These are phyloP conservation scores for Rosa lucieae DNA, from an alignment of 306 rosid species.

Conservation along the genomic window DNA sequence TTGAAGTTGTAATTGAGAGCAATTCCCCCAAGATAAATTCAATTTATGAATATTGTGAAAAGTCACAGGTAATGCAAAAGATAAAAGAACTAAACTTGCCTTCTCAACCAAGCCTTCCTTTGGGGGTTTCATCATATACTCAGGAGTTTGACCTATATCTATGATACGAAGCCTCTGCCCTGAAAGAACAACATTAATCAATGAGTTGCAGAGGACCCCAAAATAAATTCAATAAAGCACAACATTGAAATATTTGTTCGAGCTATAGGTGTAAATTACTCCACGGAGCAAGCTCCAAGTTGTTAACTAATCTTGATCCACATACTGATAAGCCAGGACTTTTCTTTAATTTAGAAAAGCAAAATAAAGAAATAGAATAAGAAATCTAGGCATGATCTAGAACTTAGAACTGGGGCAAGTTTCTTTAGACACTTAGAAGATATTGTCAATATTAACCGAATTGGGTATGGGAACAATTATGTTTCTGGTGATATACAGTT, in stretches of 20 bases:
- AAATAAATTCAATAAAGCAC: background rate
- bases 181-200: slow-evolving; percentile 31
- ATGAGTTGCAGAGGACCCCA: background rate
- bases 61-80: background rate
- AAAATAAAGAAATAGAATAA: background rate
- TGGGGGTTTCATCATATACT: slow-evolving; percentile 57
- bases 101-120: slow-evolving; percentile 75
- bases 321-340: background rate
- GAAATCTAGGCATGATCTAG: background rate
- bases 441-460: background rate
- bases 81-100: slow-evolving; percentile 33
- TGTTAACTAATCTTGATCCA: slow-evolving; percentile 6
- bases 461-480: background rate
- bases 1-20: background rate
- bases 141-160: slow-evolving; percentile 42
- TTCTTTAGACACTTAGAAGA: background rate
- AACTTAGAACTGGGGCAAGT: background rate
- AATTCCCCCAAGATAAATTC: background rate
- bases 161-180: slow-evolving; percentile 42
- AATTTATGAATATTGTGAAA: slow-evolving; percentile 2
- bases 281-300: background rate
- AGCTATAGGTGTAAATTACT: background rate
- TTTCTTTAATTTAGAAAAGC: background rate
- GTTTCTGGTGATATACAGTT: background rate
- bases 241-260: background rate